Evolutionary conservation across 768 basidiomycete species (phyloP).

Genomic region (Lactifluus subvellereus): DNA sequence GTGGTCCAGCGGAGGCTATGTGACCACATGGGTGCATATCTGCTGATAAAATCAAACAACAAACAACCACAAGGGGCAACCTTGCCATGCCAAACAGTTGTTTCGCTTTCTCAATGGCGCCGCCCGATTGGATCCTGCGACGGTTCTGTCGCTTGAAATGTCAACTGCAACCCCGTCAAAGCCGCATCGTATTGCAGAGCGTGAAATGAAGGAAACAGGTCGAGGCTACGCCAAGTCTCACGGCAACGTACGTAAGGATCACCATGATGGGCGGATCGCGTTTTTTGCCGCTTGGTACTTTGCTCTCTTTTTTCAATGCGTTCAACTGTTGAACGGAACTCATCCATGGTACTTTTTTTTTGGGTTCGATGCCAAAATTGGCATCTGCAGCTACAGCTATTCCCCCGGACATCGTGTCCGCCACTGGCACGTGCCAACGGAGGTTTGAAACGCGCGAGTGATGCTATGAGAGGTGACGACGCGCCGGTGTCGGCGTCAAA

Average conservation of each 20-base stretch:
- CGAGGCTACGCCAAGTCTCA: background rate
- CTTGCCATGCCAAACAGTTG: constrained; percentile 1
- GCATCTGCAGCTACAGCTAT: background rate
- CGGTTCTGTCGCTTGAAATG: background rate
- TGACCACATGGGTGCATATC: background rate
- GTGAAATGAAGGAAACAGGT: background rate
- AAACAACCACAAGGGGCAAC: background rate
- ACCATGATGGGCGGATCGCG: background rate
- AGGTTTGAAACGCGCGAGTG: background rate
- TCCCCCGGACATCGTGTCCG: background rate
- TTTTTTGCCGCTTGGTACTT: background rate
- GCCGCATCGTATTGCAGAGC: background rate
- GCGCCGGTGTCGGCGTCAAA: background rate
- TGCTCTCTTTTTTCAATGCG: background rate
- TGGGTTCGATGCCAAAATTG: background rate
- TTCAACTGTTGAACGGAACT: background rate
- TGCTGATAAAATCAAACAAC: background rate
- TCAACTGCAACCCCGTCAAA: background rate
- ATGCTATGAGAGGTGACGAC: background rate
- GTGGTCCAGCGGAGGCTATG: background rate
- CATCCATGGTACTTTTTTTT: background rate
- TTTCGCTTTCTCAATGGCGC: background rate
- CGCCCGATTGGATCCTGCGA: background rate
- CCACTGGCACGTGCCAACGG: background rate
- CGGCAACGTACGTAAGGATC: background rate